Evolutionary conservation across 768 basidiomycete species (phyloP).

Genomic region (Auriculariales sp.): DNA sequence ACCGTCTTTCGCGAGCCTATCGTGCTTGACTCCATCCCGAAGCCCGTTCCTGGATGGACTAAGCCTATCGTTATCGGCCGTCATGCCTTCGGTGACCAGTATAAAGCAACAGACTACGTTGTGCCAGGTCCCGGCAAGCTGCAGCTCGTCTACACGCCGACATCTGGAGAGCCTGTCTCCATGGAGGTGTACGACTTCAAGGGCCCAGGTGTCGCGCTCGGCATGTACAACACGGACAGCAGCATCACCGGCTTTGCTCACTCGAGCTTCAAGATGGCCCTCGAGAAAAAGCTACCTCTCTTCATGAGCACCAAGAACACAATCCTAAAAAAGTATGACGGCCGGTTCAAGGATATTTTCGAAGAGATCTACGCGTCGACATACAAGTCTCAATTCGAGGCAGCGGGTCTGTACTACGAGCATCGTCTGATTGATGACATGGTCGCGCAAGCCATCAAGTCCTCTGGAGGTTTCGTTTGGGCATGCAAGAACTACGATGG

Average conservation of each 20-base stretch:
- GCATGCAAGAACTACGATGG: slow-evolving; percentile 58
- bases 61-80: slow-evolving; percentile 95
- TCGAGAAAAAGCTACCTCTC: slow-evolving; percentile 32
- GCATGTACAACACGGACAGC: slow-evolving; percentile 98
- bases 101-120: slow-evolving; percentile 86
- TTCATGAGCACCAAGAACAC: slow-evolving; percentile 99
- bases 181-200: slow-evolving; percentile 91
- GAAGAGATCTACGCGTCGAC: slow-evolving; percentile 84
- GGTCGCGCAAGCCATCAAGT: slow-evolving; percentile 97
- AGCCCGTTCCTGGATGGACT: slow-evolving; percentile 90
- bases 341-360: slow-evolving; percentile 99
- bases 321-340: slow-evolving; percentile 94
- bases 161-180: slow-evolving; percentile 48
- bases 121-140: slow-evolving; percentile 88
- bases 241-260: slow-evolving; percentile 90
- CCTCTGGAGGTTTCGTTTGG: slow-evolving; percentile 79
- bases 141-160: slow-evolving; percentile 79
- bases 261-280: slow-evolving; percentile 92
- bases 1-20: slow-evolving; percentile 99
- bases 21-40: slow-evolving; percentile 78
- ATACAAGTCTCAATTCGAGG: slow-evolving; percentile 61
- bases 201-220: slow-evolving; percentile 82
- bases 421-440: slow-evolving; percentile 96
- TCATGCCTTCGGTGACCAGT: slow-evolving; percentile 95
- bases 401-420: slow-evolving; percentile 72